Conservation (phyloP, 2,329 filamentous ascomycete species). For the Diaporthe helianthi region DNA sequence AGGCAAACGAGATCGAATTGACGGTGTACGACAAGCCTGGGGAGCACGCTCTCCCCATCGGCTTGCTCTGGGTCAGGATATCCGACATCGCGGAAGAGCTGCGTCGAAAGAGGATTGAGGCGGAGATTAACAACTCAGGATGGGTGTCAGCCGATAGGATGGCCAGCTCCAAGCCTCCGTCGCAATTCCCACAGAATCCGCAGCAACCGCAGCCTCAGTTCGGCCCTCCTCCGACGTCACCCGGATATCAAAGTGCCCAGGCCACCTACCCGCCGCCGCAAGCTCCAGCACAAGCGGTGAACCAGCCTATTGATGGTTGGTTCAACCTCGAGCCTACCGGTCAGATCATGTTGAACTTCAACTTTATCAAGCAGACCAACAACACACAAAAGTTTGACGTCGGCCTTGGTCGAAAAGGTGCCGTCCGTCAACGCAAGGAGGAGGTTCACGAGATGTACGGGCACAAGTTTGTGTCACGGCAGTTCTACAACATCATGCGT, state of each 20-base stretch:
- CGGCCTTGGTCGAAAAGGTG: constrained; percentile 92
- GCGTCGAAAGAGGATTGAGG: constrained; percentile 95
- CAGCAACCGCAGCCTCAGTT: constrained; percentile 50
- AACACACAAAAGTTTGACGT: constrained; percentile 84
- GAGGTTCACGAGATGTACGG: constrained; percentile 98
- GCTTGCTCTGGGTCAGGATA: constrained; percentile 93
- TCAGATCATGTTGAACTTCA: constrained; percentile 88
- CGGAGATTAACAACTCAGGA: constrained; percentile 90
- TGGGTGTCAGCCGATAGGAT: constrained; percentile 99
- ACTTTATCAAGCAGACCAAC: constrained; percentile 89
- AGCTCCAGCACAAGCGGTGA: constrained; percentile 59
- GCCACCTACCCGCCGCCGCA: constrained; percentile 42
- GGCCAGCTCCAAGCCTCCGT: constrained; percentile 64
- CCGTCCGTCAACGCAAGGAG: constrained; percentile 96
- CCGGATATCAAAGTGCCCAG: constrained; percentile 44
- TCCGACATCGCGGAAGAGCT: constrained; percentile 98
- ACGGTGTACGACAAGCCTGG: constrained; percentile 96
- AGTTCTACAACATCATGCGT: constrained; percentile 99
- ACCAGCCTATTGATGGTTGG: constrained; percentile 84
- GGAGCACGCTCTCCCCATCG: constrained; percentile 91
- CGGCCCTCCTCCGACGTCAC: constrained; percentile 52
- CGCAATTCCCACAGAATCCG: constrained; percentile 66
- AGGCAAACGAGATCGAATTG: constrained; percentile 97
- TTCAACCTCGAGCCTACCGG: constrained; percentile 96
- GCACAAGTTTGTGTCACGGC: constrained; percentile 97